phyloP scores from a whole-genome alignment of 2,329 filamentous ascomycete species.

The Endoconidiophora laricicola region DNA sequence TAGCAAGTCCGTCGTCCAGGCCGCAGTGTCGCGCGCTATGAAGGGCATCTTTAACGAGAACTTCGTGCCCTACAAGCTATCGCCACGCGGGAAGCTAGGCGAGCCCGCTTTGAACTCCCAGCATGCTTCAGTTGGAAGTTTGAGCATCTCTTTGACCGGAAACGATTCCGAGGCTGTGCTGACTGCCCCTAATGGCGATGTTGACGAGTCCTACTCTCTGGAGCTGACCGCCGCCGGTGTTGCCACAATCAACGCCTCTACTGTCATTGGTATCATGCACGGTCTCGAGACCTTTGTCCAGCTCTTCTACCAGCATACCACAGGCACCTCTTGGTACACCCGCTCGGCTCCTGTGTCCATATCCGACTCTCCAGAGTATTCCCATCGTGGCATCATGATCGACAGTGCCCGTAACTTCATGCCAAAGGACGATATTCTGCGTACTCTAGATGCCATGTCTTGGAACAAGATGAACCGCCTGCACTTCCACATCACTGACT shows the following conservation, averaged over 20 bases:
- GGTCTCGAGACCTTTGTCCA: slow-evolving; percentile 66
- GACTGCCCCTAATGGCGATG: slow-evolving; percentile 42
- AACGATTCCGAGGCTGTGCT: slow-evolving; percentile 36
- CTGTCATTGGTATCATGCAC: slow-evolving; percentile 51
- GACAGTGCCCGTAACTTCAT: slow-evolving; percentile 64
- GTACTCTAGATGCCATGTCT: slow-evolving; percentile 58
- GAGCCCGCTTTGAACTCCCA: slow-evolving; percentile 37
- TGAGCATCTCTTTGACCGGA: slow-evolving; percentile 44
- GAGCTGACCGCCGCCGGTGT: slow-evolving; percentile 39
- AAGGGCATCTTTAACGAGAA: slow-evolving; percentile 48
- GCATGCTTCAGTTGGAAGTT: slow-evolving; percentile 31
- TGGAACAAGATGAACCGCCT: slow-evolving; percentile 74
- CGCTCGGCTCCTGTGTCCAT: slow-evolving; percentile 53
- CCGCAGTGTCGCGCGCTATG: slow-evolving; percentile 41
- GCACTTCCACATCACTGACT: slow-evolving; percentile 68
- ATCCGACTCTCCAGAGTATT: slow-evolving; percentile 55
- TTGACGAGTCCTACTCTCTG: slow-evolving; percentile 64
- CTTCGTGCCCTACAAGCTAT: slow-evolving; percentile 66
- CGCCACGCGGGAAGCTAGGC: slow-evolving; percentile 43
- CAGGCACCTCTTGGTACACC: slow-evolving; percentile 46
- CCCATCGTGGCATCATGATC: slow-evolving; percentile 63
- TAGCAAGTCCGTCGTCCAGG: slow-evolving; percentile 38
- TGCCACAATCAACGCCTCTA: slow-evolving; percentile 45
- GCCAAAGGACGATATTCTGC: slow-evolving; percentile 47
- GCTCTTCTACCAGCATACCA: slow-evolving; percentile 58